Conservation (phyloP, 768 basidiomycete species). For the Naganishia friedmannii region DNA sequence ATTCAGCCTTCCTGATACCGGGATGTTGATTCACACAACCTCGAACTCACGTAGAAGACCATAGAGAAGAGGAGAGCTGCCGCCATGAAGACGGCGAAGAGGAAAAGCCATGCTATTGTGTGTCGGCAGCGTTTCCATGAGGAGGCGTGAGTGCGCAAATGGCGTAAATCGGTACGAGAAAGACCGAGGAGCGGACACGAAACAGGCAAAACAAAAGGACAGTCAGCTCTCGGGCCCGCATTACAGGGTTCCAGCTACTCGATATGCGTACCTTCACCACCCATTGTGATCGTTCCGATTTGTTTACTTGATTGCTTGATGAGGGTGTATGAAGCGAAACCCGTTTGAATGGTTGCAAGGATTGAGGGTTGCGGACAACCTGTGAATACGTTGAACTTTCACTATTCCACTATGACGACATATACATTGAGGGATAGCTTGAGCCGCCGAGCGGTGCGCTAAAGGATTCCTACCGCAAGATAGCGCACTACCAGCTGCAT, state of each 20-base stretch:
- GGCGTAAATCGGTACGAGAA: too few relatives aligned
- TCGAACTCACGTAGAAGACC: conserved; percentile 90
- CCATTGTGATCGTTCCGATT: neutral
- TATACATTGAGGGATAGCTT: neutral
- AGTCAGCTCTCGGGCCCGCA: neutral
- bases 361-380: too few relatives aligned
- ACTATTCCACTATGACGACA: conserved; percentile 7
- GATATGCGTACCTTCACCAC: conserved; percentile 6
- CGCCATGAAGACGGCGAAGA: conserved; percentile 92
- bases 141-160: neutral
- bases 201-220: neutral
- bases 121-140: too few relatives aligned
- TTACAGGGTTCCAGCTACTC: neutral
- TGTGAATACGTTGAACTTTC: too few relatives aligned
- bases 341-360: neutral
- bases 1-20: neutral
- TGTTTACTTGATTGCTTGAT: neutral
- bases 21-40: neutral
- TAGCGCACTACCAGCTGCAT: neutral
- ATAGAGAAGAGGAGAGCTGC: conserved; percentile 94
- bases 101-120: conserved; percentile 83
- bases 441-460: neutral
- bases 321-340: neutral
- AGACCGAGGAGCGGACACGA: neutral
- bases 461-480: neutral